Evolutionary conservation across 352 stramenopile genomes (phyloP).

Genomic region (Lagenidium sp.): DNA sequence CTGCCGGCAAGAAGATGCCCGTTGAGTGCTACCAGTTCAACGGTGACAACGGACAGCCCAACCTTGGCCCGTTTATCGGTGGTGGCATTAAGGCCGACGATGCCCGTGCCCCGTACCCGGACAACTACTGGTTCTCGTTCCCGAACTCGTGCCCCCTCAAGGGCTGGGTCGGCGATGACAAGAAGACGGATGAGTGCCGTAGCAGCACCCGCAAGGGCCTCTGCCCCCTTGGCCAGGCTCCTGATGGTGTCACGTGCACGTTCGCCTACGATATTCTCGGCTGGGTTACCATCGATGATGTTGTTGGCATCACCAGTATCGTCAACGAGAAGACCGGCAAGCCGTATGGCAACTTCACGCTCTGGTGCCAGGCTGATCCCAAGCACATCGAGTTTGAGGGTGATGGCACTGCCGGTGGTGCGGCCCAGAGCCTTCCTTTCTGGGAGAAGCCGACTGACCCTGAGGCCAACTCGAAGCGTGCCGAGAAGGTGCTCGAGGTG

Average conservation of each 20-base stretch:
- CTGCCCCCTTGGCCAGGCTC: slow-evolving; percentile 39
- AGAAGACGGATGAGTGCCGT: slow-evolving; percentile 31
- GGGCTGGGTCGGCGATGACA: slow-evolving; percentile 23
- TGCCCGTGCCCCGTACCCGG: slow-evolving; percentile 48
- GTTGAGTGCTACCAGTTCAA: slow-evolving; percentile 67
- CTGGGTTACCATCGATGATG: slow-evolving; percentile 69
- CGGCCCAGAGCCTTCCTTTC: slow-evolving; percentile 38
- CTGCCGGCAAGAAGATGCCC: slow-evolving; percentile 24
- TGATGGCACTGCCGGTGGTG: slow-evolving; percentile 21
- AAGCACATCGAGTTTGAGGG: slow-evolving; percentile 48
- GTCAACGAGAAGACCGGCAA: slow-evolving; percentile 32
- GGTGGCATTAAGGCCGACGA: slow-evolving; percentile 36
- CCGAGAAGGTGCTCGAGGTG: slow-evolving; percentile 30
- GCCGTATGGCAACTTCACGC: slow-evolving; percentile 50
- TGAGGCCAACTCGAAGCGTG: slow-evolving; percentile 37
- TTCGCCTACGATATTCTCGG: slow-evolving; percentile 73
- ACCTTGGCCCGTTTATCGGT: slow-evolving; percentile 64
- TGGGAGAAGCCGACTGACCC: slow-evolving; percentile 54
- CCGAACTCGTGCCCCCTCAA: slow-evolving; percentile 58
- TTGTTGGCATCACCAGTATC: slow-evolving; percentile 67
- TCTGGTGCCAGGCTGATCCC: slow-evolving; percentile 47
- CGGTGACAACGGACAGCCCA: slow-evolving; percentile 43
- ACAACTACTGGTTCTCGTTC: slow-evolving; percentile 76
- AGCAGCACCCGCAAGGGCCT: slow-evolving; percentile 40
- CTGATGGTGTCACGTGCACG: slow-evolving; percentile 63